These are phyloP conservation scores for Prunus campanulata DNA, from an alignment of 306 rosid species.

Conservation along the genomic window DNA sequence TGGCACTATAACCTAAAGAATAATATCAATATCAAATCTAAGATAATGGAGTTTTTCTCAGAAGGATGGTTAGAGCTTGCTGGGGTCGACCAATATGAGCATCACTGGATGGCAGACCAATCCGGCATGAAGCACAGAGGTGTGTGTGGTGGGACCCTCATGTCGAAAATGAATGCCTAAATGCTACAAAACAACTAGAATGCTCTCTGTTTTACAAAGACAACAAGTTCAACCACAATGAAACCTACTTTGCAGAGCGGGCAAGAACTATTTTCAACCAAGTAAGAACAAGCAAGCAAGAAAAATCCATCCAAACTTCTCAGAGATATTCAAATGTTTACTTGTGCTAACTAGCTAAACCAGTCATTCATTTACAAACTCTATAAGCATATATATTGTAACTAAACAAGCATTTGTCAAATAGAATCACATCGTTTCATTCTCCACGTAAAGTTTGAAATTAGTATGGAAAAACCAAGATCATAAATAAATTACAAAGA, in stretches of 20 bases:
- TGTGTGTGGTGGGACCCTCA: no score
- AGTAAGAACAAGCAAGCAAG: constrained; percentile 7
- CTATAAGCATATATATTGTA: not conserved
- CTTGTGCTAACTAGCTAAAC: constrained; percentile 3
- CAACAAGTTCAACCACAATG: constrained; percentile 24
- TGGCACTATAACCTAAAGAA: no score
- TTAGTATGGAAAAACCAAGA: not conserved
- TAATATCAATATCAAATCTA: no score
- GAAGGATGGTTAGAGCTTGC: no score
- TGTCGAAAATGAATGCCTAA: no score
- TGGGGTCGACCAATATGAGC: no score
- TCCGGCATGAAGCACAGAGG: no score
- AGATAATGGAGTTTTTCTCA: no score
- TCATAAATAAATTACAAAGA: no score
- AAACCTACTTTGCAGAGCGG: constrained; percentile 30
- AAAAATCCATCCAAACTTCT: not conserved
- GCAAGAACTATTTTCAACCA: constrained; percentile 23
- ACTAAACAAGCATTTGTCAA: not conserved
- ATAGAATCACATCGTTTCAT: not conserved
- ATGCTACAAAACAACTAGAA: no score
- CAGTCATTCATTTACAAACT: not conserved
- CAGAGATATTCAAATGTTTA: not conserved
- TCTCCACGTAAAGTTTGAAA: not conserved
- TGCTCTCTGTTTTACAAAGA: no score
- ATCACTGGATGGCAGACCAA: no score